phyloP scores from a whole-genome alignment of 225 moss, liverwort and hornwort genomes.

The Physcomitrium patens region DNA sequence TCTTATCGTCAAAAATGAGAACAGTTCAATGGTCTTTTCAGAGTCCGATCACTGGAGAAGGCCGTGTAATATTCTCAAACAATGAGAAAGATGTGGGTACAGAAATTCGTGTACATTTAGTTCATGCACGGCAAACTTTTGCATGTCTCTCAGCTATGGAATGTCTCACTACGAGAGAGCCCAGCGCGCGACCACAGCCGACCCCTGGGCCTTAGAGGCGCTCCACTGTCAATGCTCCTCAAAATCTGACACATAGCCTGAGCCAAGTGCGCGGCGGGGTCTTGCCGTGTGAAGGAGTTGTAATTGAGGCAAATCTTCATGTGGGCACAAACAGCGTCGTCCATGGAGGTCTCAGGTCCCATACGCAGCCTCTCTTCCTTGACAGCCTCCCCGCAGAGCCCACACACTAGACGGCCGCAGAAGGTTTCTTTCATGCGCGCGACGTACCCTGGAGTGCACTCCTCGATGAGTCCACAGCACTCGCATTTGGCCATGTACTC shows the following conservation, averaged over 20 bases:
- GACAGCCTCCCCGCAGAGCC: conserved; percentile 83
- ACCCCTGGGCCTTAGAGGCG: conserved; percentile 47
- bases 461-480: conserved; percentile 79
- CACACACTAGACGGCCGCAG: conserved; percentile 78
- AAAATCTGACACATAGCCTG: conserved; percentile 58
- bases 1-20: too few species aligned
- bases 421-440: conserved; percentile 65
- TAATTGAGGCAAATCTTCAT: conserved; percentile 65
- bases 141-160: conserved; percentile 49
- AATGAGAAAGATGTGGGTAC: background rate
- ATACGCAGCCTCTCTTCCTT: conserved; percentile 77
- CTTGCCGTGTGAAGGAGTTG: conserved; percentile 55
- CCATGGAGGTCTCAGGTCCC: conserved; percentile 56
- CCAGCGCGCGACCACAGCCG: conserved; percentile 57
- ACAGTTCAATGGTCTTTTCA: background rate
- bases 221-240: conserved; percentile 45
- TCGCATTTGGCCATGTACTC: conserved; percentile 81
- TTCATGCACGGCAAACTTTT: conserved; percentile 36
- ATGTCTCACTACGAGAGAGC: conserved; percentile 59
- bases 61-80: conserved; percentile 16
- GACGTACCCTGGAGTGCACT: conserved; percentile 78
- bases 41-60: background rate
- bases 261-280: conserved; percentile 55
- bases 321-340: conserved; percentile 63
- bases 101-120: background rate